Conservation (phyloP, 2,329 filamentous ascomycete species). For the Colletotrichum karsti region DNA sequence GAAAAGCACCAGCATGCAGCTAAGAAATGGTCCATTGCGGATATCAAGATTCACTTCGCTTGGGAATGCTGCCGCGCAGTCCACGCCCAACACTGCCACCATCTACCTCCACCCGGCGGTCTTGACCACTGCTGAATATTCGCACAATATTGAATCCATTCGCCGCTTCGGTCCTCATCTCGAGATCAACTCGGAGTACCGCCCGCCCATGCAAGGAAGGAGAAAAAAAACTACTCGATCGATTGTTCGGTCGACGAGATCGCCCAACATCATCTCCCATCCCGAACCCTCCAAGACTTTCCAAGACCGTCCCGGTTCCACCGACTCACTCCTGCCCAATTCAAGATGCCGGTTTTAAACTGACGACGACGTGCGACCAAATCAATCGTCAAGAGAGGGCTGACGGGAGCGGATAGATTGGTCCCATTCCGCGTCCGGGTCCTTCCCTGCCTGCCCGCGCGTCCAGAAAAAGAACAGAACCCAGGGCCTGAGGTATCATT, state of each 20-base stretch:
- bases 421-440: background rate
- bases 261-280: background rate
- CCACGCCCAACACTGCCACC: constrained; percentile 25
- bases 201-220: background rate
- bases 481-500: background rate
- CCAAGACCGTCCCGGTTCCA: constrained; percentile 9
- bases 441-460: background rate
- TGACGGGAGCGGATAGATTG: constrained; percentile 14
- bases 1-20: constrained; percentile 20
- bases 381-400: background rate
- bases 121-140: background rate
- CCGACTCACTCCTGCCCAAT: background rate
- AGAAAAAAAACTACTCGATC: background rate
- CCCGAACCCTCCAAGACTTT: background rate
- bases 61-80: constrained; percentile 17
- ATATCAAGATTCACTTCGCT: constrained; percentile 21
- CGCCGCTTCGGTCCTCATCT: background rate
- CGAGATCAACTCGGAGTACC: background rate
- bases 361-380: background rate
- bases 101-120: constrained; percentile 10
- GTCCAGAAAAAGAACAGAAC: constrained; percentile 6
- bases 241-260: background rate
- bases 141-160: background rate
- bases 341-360: constrained; percentile 10
- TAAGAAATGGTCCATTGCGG: constrained; percentile 14